Evolutionary conservation across 1,284 basidiomycete species (phyloP).

Genomic region (Malassezia sp.): DNA sequence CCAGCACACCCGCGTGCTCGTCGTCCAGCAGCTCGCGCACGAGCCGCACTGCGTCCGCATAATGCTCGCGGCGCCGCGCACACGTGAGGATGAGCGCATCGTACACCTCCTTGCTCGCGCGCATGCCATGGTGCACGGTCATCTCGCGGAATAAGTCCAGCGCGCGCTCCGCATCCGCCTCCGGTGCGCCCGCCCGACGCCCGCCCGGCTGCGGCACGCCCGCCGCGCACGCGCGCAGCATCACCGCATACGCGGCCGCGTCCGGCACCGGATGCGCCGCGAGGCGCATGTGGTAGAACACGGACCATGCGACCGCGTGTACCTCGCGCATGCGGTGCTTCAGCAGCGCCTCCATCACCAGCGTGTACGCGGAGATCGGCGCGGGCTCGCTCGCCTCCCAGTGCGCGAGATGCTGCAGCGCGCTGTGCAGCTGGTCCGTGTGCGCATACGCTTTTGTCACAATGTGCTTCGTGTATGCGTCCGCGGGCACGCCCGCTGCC

Average conservation of each 20-base stretch:
- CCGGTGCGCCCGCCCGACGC: neutral
- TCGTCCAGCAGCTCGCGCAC: slow-evolving; percentile 54
- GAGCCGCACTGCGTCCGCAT: slow-evolving; percentile 48
- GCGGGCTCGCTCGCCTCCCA: slow-evolving; percentile 21
- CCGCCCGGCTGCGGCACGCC: slow-evolving; percentile 48
- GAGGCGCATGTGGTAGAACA: slow-evolving; percentile 90
- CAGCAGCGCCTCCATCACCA: slow-evolving; percentile 26
- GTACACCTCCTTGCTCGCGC: slow-evolving; percentile 63
- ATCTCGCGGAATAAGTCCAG: slow-evolving; percentile 89
- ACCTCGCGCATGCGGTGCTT: slow-evolving; percentile 19
- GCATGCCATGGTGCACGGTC: slow-evolving; percentile 56
- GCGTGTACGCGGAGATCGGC: slow-evolving; percentile 33
- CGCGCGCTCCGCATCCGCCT: slow-evolving; percentile 73
- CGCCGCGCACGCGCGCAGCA: slow-evolving; percentile 75
- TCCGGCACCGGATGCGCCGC: slow-evolving; percentile 75
- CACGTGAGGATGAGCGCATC: slow-evolving; percentile 66
- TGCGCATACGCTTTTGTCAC: slow-evolving; percentile 30
- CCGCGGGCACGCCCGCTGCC: slow-evolving; percentile 17
- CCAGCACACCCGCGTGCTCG: slow-evolving; percentile 65
- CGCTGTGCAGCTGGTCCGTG: slow-evolving; percentile 15
- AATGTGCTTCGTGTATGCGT: slow-evolving; percentile 27
- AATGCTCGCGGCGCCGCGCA: slow-evolving; percentile 50
- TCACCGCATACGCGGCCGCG: slow-evolving; percentile 62
- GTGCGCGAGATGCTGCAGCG: slow-evolving; percentile 26
- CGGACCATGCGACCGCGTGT: slow-evolving; percentile 57